Evolutionary conservation across 2,329 filamentous ascomycete genomes (phyloP), one percentile per base, ranked within the genome.

Genomic region (Neocucurbitaria cava): DNA sequence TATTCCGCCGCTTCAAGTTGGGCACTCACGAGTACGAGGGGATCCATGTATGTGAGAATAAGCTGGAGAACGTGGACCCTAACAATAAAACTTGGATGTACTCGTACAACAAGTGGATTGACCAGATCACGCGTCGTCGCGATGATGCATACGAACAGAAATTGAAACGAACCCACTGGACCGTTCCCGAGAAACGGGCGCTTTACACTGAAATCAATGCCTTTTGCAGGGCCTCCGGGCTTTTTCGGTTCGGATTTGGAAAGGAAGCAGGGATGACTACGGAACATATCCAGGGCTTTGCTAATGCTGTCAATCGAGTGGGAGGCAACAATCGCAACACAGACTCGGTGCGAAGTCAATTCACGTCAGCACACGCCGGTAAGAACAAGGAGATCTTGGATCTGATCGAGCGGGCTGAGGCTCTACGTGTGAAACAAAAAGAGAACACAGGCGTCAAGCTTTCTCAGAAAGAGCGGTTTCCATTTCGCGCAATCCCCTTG

Each of bases 51-150:
- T 48, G 47, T 42, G 36, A 26, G 9, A 45, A 38, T 17, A 52
- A 51, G 23, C 20, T 62, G 3, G 30, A 10, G 18, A 55, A 43
- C 15, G 24, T 53, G 13, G 28, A 59, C 11, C 59, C 56, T 0
- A 62, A 62, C 24, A 13, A 55, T 28, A 52, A 45, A 9, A 20
- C 9, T 1, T 59, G 42, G 13, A 15, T 41, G 13, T 40, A 46
- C n/a, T 33, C 33, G 0, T 59, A 59, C 52, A 62, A 62, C 20
- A 59, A 62, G 23, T 62, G 54, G 59, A 40, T 62, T 3, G 46
- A 57, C 20, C 59, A 62, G 20, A 49, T 61, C 23, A 50, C 41
- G 4, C 56, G 59, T 17, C 59, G 56, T 11, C 45, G 47, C 15
- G 53, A 59, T 20, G 21, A 31, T 8, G 39, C 10, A 7, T 59